phyloP scores from a whole-genome alignment of 2,329 filamentous ascomycete genomes.

The Phaeoacremonium minimum region DNA sequence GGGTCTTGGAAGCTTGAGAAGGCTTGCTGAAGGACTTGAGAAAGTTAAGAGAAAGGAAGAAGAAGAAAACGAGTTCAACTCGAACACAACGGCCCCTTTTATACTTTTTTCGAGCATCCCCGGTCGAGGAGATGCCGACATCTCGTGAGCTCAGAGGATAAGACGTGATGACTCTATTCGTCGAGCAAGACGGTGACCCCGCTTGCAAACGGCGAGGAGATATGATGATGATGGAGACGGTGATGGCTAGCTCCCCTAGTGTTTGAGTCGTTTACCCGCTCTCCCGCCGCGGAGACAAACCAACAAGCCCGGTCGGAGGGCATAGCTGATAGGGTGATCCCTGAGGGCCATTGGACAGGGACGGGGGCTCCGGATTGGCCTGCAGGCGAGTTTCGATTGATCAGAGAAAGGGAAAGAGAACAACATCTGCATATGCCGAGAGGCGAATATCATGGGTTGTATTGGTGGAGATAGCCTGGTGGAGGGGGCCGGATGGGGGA shows the following conservation, averaged over 20 bases:
- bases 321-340: conserved; percentile 25
- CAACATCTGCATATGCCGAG: conserved; percentile 34
- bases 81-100: conserved; percentile 54
- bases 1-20: conserved; percentile 10
- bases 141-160: conserved; percentile 32
- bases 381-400: conserved; percentile 24
- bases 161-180: conserved; percentile 39
- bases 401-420: conserved; percentile 20
- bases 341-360: conserved; percentile 18
- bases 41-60: conserved; percentile 45
- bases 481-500: conserved; percentile 18
- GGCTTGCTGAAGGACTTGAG: conserved; percentile 17
- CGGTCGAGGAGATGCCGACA: conserved; percentile 25
- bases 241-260: conserved; percentile 15
- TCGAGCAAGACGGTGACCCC: conserved; percentile 31
- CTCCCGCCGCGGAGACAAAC: conserved; percentile 14
- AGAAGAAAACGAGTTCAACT: conserved; percentile 37
- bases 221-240: conserved; percentile 21
- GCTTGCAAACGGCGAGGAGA: conserved; percentile 24
- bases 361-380: conserved; percentile 19
- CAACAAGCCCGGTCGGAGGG: conserved; percentile 18
- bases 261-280: conserved; percentile 12
- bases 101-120: conserved; percentile 49
- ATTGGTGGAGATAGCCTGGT: conserved; percentile 25
- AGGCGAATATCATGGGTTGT: conserved; percentile 27